Evolutionary conservation across 495 filamentous ascomycete genomes (phyloP), one percentile per base, ranked within the genome.

Genomic region (Hypoxylon fuscum): DNA sequence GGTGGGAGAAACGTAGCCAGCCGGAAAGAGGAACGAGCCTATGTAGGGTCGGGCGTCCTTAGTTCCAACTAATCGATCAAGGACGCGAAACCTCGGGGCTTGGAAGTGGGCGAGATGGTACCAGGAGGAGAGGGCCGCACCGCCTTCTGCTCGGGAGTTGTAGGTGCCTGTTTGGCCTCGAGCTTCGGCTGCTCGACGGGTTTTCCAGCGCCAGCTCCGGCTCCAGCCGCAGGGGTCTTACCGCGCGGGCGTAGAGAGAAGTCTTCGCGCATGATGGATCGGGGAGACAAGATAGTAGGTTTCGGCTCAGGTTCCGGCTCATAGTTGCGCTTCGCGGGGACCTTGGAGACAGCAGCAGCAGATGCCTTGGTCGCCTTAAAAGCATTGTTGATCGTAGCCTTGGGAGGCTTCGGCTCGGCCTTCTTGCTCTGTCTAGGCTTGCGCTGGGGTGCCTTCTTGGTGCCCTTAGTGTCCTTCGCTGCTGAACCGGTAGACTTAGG

Each of bases 51-150:
- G 18, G 41, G 27, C 20, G 22, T 15, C 43, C 22, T 17, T 0
- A 23, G 9, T 14, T 10, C 4, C 9, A 44, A 14, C 47, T 58
- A 81, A 59, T 80, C 73, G 41, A 80, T 77, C 15, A 81, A 59
- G 41, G 72, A 68, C n/a, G 64, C 69, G 66, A 80, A 75, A 21
- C 72, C 68, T 15, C 68, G 70, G 5, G 78, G 78, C 38, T 76
- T 76, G 10, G 77, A 78, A 14, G 51, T 68, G 2, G 78, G 77
- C 5, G 78, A 80, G 35, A 80, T 76, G 0, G 78, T 79, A n/a
- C 66, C 65, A 5, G 11, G 68, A 25, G 52, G 34, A 15, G 43
- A 53, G 5, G 37, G 23, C 2, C 31, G 68, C 8, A 15, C 14
- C 12, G 41, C 15, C 34, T 59, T 59, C 14, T 57, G 66, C 8